A percentile compares a stretch with the other conserved stretches of the same genome.
These are phyloP conservation scores for Ceratocystis lukuohia DNA, from an alignment of 2,329 filamentous ascomycete genomes.

Conservation along the genomic window DNA sequence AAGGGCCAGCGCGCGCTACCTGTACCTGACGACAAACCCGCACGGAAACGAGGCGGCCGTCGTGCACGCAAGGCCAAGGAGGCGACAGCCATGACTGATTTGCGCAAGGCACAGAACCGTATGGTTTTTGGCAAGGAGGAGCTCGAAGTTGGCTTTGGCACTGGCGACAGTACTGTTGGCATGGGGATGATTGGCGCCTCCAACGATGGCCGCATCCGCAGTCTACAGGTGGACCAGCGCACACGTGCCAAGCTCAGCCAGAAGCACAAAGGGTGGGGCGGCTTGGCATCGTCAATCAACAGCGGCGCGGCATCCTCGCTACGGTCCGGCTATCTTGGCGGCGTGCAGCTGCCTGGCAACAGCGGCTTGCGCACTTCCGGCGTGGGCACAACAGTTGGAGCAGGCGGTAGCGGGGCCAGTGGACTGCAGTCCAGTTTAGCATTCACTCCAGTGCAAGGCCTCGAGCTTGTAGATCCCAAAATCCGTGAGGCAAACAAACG, in stretches of 20 bases:
- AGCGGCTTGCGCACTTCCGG: constrained; percentile 71
- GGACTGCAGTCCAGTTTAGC: constrained; percentile 79
- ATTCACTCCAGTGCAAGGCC: constrained; percentile 86
- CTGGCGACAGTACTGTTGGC: constrained; percentile 70
- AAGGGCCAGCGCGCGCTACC: constrained; percentile 77
- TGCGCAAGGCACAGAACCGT: constrained; percentile 90
- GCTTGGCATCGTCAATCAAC: constrained; percentile 66
- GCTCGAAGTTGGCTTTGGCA: constrained; percentile 80
- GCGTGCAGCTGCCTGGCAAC: constrained; percentile 28
- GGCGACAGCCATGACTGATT: constrained; percentile 88
- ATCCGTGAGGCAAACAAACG: constrained; percentile 72
- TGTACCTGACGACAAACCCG: constrained; percentile 88
- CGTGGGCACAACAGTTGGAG: constrained; percentile 57
- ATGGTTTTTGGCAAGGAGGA: constrained; percentile 95
- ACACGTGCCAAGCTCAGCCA: constrained; percentile 87
- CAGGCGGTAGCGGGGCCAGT: constrained; percentile 28
- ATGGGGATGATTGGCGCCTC: constrained; percentile 89
- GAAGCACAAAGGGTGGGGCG: constrained; percentile 93
- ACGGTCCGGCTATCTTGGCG: constrained; percentile 27
- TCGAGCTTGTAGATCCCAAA: constrained; percentile 92
- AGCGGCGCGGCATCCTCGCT: constrained; percentile 62
- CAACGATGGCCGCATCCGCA: constrained; percentile 79
- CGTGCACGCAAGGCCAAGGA: constrained; percentile 91
- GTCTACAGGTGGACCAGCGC: constrained; percentile 78
- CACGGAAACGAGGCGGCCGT: constrained; percentile 80